Conservation (phyloP, 345 rosid species). For the Brassica napus region Da-Ae NC_063436.1:15533001-15533500, state of each 20-base stretch:
- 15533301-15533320: conserved; percentile 63
- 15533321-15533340: conserved; percentile 42
- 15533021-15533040: conserved; percentile 70
- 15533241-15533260: neutral
- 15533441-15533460: neutral
- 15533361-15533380: conserved; percentile 30
- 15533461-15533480: neutral
- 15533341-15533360: conserved; percentile 34
- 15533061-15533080: conserved; percentile 31
- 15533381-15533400: conserved; percentile 36
- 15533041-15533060: conserved; percentile 59
- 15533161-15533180: conserved; percentile 78
- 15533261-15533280: conserved; percentile 22
- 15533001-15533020: conserved; percentile 55
- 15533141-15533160: conserved; percentile 44
- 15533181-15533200: conserved; percentile 45
- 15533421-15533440: neutral
- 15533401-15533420: conserved; percentile 44
- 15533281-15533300: conserved; percentile 11
- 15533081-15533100: conserved; percentile 20
- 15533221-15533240: conserved; percentile 42
- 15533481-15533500: neutral
- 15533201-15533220: conserved; percentile 48
- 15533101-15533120: conserved; percentile 27
- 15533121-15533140: conserved; percentile 25